A percentile compares a stretch with the other conserved stretches of the same genome.
These are phyloP conservation scores for Salix purpurea DNA, from an alignment of 345 rosid genomes.

Conservation along the genomic window DNA sequence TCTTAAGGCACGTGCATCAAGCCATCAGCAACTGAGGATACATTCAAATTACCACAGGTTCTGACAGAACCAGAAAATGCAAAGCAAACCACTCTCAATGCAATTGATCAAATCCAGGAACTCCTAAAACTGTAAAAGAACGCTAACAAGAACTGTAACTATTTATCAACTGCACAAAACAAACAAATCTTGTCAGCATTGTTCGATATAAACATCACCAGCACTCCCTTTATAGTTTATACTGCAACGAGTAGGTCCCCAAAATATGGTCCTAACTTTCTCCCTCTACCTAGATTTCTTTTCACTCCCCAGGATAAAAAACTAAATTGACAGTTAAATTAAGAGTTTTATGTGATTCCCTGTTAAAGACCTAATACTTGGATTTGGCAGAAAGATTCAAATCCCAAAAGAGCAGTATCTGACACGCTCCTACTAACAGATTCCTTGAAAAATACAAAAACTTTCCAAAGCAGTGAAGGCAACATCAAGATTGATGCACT, in stretches of 20 bases:
- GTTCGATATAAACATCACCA: background rate
- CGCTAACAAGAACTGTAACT: no score
- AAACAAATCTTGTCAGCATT: background rate
- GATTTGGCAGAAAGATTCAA: background rate
- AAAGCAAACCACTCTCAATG: no score
- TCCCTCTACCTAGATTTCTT: background rate
- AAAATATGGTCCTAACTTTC: background rate
- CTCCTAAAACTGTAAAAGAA: no score
- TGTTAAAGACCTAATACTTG: background rate
- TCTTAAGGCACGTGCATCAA: background rate
- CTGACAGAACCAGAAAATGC: no score
- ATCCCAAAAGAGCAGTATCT: no score
- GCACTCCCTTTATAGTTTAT: background rate
- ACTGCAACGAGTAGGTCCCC: background rate
- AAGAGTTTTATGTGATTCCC: background rate
- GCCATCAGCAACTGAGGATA: no score
- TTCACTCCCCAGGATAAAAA: background rate
- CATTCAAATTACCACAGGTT: no score
- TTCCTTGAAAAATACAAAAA: background rate
- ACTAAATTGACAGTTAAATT: background rate
- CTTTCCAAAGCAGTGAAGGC: background rate
- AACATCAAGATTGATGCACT: background rate
- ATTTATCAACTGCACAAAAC: background rate
- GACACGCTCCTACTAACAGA: no score
- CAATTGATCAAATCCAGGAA: no score